Evolutionary conservation across 345 rosid species (phyloP).

Genomic region (Corymbia maculata): DNA sequence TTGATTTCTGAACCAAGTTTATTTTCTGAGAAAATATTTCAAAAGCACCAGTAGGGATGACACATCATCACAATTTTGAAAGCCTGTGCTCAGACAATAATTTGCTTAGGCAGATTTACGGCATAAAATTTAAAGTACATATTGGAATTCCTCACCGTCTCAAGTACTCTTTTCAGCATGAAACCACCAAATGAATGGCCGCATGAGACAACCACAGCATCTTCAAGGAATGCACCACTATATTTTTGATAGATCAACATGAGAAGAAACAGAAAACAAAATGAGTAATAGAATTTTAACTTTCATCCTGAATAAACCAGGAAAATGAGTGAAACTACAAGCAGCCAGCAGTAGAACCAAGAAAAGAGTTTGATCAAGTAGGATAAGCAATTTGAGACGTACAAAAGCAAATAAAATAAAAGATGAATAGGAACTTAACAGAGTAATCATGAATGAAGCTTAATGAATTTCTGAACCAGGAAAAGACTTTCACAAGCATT

Average conservation of each 20-base stretch:
- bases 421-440: background rate
- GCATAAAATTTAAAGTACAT: background rate
- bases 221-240: constrained; percentile 97
- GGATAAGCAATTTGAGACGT: background rate
- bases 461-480: background rate
- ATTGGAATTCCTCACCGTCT: constrained; percentile 45
- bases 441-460: background rate
- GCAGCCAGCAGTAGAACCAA: background rate
- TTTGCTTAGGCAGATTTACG: background rate
- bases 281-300: background rate
- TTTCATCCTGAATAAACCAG: background rate
- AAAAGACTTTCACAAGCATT: background rate
- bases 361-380: background rate
- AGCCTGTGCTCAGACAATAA: background rate
- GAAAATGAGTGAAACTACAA: background rate
- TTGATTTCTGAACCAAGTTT: background rate
- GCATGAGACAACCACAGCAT: constrained; percentile 85
- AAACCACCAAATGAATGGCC: constrained; percentile 99
- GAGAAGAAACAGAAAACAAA: background rate
- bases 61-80: background rate
- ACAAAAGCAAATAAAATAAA: background rate
- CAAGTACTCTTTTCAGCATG: constrained; percentile 84
- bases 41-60: background rate
- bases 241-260: constrained; percentile 8
- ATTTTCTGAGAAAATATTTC: background rate